Evolutionary conservation across 1,139 yeast species (phyloP), one percentile per base, ranked within the genome.

Genomic region (Candida sp.): DNA sequence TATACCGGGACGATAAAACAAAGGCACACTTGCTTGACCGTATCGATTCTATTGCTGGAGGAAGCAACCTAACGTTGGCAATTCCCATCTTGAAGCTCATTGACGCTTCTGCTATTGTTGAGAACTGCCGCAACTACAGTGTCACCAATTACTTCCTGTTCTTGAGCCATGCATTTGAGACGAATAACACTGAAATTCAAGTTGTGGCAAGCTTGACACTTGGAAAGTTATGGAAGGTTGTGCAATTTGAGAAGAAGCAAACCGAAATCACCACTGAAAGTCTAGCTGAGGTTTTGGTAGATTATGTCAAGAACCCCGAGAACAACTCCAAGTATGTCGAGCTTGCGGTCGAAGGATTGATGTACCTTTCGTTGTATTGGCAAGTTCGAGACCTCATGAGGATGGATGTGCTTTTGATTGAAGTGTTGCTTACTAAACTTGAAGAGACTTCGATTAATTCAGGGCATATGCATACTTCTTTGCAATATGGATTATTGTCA

Each of bases 221-320:
- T 6, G 62, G 76, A 7, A 80, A 80, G 57, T 48, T 76, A n/a
- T 80, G 83, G 84, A 74, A 69, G 53, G 65, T 69, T 49, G 61
- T 78, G 1, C 70, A 71, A 44, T 58, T 66, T 8, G 58, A 70
- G 5, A 56, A 60, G 44, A 56, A 61, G 46, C 57, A 62, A 43
- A 52, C 54, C 1, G 42, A 58, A 7, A 43, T 71, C 3, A 53
- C 64, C 0, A 52, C 70, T 22, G 56, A 59, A 4, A 55, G 60
- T 11, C 47, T 75, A 22, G 61, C 60, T 11, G 59, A 62, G 12
- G 56, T 59, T 3, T 46, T 65, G 9, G 49, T 64, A 2, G 48
- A 58, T 2, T 63, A 64, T 46, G 45, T 71, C 9, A 47, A 53
- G 12, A 50, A 34, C 3, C 9, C 37, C 60, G 4, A 25, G 33